Base-by-base conservation (phyloP, 2,329 filamentous ascomycete species). In the Spiromastix sp. region DNA sequence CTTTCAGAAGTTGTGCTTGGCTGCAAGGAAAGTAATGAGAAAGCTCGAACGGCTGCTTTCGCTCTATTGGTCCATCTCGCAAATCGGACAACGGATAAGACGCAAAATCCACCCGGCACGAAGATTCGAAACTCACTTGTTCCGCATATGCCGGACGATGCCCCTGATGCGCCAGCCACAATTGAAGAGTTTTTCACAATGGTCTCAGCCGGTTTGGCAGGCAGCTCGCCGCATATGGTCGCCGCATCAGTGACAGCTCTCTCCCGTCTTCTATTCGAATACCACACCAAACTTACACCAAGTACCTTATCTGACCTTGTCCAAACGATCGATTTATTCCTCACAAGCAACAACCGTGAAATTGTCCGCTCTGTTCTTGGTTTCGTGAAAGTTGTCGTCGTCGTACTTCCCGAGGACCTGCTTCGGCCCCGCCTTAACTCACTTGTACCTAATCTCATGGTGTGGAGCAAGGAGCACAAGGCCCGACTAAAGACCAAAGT, bases 381-480 rank as follows among this genome's bases (percentile, higher is more conserved):
- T 13, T 98, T 98, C 55, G 84, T 95, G 53, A 98, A 98, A 66
- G 85, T 98, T 17, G 93, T 85, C 48, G 77, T 94, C 40, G 85
- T 96, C 50, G 80, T 83, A 40, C 66, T 96, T 19, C 85, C 89
- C 0, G 74, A 78, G 26, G 76, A 81, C 4, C 69, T 93, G 43
- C 79, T 98, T 66, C 70, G 80, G 22, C 79, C 85, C 4, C 77
- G 86, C 16, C 74, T 98, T 22, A 66, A 71, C 20, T 77, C 78
- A 0, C 70, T 98, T 31, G 74, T 98, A 2, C 85, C 87, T 3
- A 93, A 93, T 59, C 69, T 96, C 13, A 85, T 96, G 70, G 77
- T 87, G 27, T 98, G 91, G 89, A 87, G 83, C 55, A 85, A 95
- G 59, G 91, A 98, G 61, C 93, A 98, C 68, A 96, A 96, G 66